Base-by-base conservation (phyloP, 2,329 filamentous ascomycete genomes). In the Botryosphaeria dothidea region DNA sequence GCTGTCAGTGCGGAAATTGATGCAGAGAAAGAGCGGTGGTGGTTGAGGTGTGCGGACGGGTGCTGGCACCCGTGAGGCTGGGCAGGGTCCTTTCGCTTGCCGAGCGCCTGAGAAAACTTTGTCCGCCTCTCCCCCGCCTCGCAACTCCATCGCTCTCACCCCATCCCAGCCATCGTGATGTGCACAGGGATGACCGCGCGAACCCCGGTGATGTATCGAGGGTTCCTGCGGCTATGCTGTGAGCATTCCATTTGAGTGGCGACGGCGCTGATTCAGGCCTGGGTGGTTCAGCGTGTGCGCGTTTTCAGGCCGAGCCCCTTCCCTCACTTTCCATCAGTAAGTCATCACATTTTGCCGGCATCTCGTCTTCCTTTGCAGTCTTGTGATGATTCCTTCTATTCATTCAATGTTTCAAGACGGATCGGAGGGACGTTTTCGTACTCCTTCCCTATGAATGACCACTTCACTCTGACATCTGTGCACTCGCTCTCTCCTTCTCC, bases 381-480 rank as follows among this genome's bases (percentile, higher is more conserved):
- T 23, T 25, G 72, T 73, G 72, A 74, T 75, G 69, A 72, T 67
- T 68, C 36, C 36, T 69, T 62, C 66, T 68, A 34, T 65, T 62
- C 69, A 65, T 65, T 68, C 66, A 72, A 72, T 19, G 72, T 73
- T 75, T 75, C 72, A 75, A 74, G 72, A 74, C 72, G 72, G 73
- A 75, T 73, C 72, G 70, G 71, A 74, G 73, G 74, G 72, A 66
- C 68, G 49, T 66, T 65, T 62, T 67, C 66, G 70, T 71, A 71
- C 70, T 69, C 71, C 68, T 67, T 69, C 56, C 70, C 69, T 71
- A 69, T 76, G 73, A 74, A 70, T 71, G 70, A 72, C 49, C 65
- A 38, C 64, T 67, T 67, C 29, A 48, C 45, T 61, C 67, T 68
- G 67, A 68, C 9, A 19, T 46, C 56, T 60, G 45, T 45, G 27